Percentiles rank a stretch among this genome's conserved stretches.
phyloP scores from a whole-genome alignment of 176 grass and related monocot genomes.

The Oryza coarctata region DNA sequence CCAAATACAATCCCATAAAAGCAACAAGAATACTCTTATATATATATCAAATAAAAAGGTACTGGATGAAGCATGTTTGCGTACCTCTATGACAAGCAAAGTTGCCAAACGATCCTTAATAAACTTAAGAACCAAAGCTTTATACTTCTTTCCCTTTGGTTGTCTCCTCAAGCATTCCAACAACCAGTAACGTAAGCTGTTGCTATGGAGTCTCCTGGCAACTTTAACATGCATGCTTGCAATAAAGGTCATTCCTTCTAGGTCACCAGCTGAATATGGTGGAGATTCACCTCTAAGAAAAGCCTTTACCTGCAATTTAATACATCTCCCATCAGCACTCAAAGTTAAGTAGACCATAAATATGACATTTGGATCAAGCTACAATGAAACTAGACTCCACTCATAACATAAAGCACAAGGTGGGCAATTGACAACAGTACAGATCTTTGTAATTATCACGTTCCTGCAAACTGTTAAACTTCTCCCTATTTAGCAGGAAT shows the following conservation, averaged over 20 bases:
- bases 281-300: constrained; percentile 79
- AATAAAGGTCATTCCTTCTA: constrained; percentile 78
- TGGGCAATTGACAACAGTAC: background rate
- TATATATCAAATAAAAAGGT: constrained; percentile 17
- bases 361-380: constrained; percentile 17
- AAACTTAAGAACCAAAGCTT: constrained; percentile 75
- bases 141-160: constrained; percentile 59
- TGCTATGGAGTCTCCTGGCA: constrained; percentile 67
- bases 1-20: background rate
- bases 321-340: background rate
- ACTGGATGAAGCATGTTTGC: constrained; percentile 5
- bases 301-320: constrained; percentile 71
- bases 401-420: constrained; percentile 20
- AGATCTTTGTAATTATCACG: constrained; percentile 8
- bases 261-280: constrained; percentile 76
- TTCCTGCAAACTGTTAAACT: constrained; percentile 3
- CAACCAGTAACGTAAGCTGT: constrained; percentile 82
- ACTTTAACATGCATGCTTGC: constrained; percentile 84
- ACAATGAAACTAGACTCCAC: constrained; percentile 12
- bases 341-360: constrained; percentile 8
- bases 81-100: constrained; percentile 84
- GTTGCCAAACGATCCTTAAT: constrained; percentile 67
- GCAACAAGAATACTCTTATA: background rate
- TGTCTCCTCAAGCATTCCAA: constrained; percentile 91
- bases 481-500: constrained; percentile 5